Base-by-base conservation (phyloP, 2,329 filamentous ascomycete genomes). In the Albifimbria verrucaria region DNA sequence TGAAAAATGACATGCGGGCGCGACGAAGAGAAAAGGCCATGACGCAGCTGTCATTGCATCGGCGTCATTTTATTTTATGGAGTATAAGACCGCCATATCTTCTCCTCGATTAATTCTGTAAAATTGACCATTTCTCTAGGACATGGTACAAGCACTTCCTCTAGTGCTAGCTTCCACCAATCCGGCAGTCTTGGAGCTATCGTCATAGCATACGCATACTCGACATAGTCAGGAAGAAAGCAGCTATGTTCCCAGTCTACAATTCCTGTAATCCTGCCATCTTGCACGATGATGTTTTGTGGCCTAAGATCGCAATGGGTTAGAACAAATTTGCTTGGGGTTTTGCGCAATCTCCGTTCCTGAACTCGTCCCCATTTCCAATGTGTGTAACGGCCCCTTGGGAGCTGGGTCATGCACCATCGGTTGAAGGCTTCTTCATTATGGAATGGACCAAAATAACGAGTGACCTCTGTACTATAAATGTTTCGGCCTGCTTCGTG, bases 231-330 rank as follows among this genome's bases (percentile, higher is more conserved):
- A 45, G 50, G 44, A 22, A 48, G 48, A 45, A 52, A 52, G 3
- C 45, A 21, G 20, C 43, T 43, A 17, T 10, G 20, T 20, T 48
- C 44, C 50, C 50, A 48, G 22, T 48, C 50, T 11, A 52, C 39
- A 23, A 52, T 52, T 3, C 50, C 50, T 3, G 26, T 52, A 20
- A 52, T 24, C 15, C 20, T 46, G 43, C n/a, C 22, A 7, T 28
- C 50, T 24, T 52, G 18, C 15, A 52, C 50, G 10, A 52, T 39
- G 18, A 52, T 52, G 21, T 52, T 52, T 7, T 43, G 49, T 18
- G 49, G 49, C 11, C 49, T 28, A 5, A 54, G 36, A 36, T 51
- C 44, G 12, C 52, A 44, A 36, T 54, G 52, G n/a, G 52, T 54
- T 3, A 54, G 52, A 25, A 51, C 49, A 41, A 53, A 53, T 48